Conservation (phyloP, 148 eudicot genomes). For the Fagopyrum tataricum region DNA sequence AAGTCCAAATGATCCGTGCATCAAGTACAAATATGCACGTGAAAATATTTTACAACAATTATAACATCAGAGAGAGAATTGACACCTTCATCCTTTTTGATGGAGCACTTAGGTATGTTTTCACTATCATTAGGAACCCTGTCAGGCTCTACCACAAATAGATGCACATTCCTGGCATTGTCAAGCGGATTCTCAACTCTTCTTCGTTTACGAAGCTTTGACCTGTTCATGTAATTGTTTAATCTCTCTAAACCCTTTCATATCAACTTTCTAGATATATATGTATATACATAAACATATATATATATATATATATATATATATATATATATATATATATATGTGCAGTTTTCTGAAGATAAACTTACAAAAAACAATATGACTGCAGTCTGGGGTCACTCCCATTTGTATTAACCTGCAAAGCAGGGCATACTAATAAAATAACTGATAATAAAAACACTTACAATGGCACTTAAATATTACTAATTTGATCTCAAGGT, state of each 20-base stretch:
- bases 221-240: constrained; percentile 36
- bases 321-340: neutral
- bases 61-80: neutral
- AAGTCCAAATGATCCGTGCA: neutral
- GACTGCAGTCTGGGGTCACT: constrained; percentile 58
- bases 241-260: neutral
- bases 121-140: constrained; percentile 29
- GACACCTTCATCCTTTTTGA: constrained; percentile 44
- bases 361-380: constrained; percentile 58
- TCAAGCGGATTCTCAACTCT: constrained; percentile 39
- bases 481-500: neutral
- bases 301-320: neutral
- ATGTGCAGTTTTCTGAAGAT: neutral
- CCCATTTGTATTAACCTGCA: constrained; percentile 61
- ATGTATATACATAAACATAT: neutral
- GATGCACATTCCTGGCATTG: constrained; percentile 57
- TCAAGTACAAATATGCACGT: neutral
- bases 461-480: neutral
- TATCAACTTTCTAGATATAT: neutral
- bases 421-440: constrained; percentile 8
- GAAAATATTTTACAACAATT: neutral
- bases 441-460: neutral
- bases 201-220: constrained; percentile 63
- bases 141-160: constrained; percentile 50
- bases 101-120: constrained; percentile 24